These are phyloP conservation scores for Cystofilobasidium macerans DNA, from an alignment of 768 basidiomycete genomes.

Conservation along the genomic window DNA sequence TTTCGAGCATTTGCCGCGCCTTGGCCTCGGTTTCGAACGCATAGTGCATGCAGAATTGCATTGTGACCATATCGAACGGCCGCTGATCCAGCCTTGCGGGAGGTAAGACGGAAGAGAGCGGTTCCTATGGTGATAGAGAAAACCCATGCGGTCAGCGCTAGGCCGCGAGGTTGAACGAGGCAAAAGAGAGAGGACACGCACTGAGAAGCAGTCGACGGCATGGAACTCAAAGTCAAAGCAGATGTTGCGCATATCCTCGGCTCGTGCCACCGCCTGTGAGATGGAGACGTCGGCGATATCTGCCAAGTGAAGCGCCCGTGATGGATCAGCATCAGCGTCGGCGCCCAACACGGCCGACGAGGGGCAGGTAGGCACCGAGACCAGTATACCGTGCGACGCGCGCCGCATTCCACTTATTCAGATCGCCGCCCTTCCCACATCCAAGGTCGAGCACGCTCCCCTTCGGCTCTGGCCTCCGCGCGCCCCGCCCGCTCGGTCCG, in stretches of 20 bases:
- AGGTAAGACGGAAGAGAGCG: conserved; percentile 59
- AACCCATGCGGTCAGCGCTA: neutral
- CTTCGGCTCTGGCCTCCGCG: neutral
- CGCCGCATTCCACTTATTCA: conserved; percentile 89
- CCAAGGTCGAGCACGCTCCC: neutral
- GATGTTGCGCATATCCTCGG: conserved; percentile 27
- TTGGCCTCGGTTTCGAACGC: conserved; percentile 87
- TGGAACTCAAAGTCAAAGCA: conserved; percentile 70
- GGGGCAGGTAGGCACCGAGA: conserved; percentile 48
- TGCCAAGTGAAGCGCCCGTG: conserved; percentile 35
- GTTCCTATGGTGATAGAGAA: too few species aligned
- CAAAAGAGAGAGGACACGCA: conserved; percentile 30
- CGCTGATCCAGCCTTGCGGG: conserved; percentile 47
- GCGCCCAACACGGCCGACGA: too few species aligned
- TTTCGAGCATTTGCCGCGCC: conserved; percentile 80
- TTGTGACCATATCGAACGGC: conserved; percentile 86
- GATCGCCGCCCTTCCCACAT: conserved; percentile 97
- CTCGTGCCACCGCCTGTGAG: conserved; percentile 70
- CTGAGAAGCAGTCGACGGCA: conserved; percentile 75
- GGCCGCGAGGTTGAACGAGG: neutral
- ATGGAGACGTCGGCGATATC: conserved; percentile 84
- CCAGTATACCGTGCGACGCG: conserved; percentile 66
- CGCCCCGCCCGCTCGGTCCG: neutral
- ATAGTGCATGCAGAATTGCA: conserved; percentile 99
- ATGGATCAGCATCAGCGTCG: conserved; percentile 1